phyloP scores from a whole-genome alignment of 1,284 basidiomycete species.

The Grifola frondosa region DNA sequence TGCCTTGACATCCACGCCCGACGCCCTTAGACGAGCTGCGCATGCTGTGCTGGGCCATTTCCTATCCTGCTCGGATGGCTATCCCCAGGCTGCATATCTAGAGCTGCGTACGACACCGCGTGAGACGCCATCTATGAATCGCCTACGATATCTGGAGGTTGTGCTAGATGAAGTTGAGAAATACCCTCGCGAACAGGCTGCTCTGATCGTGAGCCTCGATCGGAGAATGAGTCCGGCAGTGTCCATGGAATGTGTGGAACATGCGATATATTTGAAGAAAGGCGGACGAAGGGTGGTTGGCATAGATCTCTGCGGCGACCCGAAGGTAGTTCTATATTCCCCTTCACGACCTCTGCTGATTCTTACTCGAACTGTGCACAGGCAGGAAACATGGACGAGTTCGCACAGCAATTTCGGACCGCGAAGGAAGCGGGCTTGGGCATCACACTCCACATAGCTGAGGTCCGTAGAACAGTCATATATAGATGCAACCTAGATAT shows the following conservation, averaged over 20 bases:
- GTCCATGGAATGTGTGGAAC: constrained; percentile 53
- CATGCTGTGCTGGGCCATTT: constrained; percentile 64
- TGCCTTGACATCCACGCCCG: constrained; percentile 62
- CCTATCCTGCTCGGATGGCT: constrained; percentile 38
- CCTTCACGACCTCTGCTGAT: background rate
- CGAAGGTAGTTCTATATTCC: constrained; percentile 37
- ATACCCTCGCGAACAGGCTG: constrained; percentile 49
- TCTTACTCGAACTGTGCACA: constrained; percentile 15
- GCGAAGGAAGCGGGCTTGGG: constrained; percentile 62
- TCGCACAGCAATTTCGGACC: constrained; percentile 51
- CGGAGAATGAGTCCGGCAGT: constrained; percentile 56
- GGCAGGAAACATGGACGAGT: constrained; percentile 55
- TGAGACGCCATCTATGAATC: constrained; percentile 51
- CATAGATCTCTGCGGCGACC: constrained; percentile 80
- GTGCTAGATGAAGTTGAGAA: constrained; percentile 67
- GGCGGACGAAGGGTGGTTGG: constrained; percentile 70
- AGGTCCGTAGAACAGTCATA: constrained; percentile 41
- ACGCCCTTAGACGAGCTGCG: constrained; percentile 52
- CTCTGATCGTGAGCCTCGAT: constrained; percentile 73
- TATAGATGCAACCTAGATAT: background rate
- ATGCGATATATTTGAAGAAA: constrained; percentile 54
- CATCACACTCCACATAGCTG: constrained; percentile 79
- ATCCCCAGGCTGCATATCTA: constrained; percentile 63
- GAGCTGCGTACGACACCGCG: constrained; percentile 76
- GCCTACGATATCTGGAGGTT: constrained; percentile 56